Evolutionary conservation across 768 basidiomycete species (phyloP).

Genomic region (Agaricus subrufescens): DNA sequence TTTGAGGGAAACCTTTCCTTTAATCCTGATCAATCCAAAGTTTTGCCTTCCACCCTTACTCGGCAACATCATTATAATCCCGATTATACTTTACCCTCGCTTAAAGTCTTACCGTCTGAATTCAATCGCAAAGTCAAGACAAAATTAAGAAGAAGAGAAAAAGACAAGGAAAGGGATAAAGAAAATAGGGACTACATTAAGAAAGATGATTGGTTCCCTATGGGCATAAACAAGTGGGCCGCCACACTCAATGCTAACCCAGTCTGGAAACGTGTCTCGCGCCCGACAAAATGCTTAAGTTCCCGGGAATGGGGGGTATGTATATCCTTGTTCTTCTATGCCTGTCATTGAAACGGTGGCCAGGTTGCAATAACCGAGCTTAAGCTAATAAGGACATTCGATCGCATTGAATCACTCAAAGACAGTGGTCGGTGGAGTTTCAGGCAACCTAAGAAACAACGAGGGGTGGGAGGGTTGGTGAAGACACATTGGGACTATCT

Average conservation of each 20-base stretch:
- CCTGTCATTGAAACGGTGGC: conserved; percentile 1
- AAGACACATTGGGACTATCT: conserved; percentile 96
- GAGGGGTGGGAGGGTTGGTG: conserved; percentile 63
- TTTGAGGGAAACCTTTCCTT: conserved; percentile 13
- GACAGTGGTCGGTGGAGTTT: conserved; percentile 83
- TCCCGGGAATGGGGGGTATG: conserved; percentile 82
- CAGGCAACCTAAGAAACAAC: conserved; percentile 92
- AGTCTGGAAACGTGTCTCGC: conserved; percentile 61
- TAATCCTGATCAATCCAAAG: conserved; percentile 10
- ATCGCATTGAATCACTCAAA: conserved; percentile 82
- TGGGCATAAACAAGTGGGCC: conserved; percentile 69
- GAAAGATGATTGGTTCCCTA: conserved; percentile 59
- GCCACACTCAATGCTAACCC: conserved; percentile 77
- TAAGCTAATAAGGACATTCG: conserved; percentile 72
- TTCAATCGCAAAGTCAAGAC: conserved; percentile 37
- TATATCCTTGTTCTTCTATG: conserved; percentile 9
- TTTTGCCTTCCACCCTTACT: conserved; percentile 15
- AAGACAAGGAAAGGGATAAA: conserved; percentile 48
- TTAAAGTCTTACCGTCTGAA: conserved; percentile 51
- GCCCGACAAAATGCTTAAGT: conserved; percentile 72
- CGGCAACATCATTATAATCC: conserved; percentile 37
- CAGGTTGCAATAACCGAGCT: conserved; percentile 80
- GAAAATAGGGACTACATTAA: conserved; percentile 38
- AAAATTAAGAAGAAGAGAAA: conserved; percentile 35
- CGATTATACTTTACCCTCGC: conserved; percentile 50